Conservation (phyloP, 2,329 filamentous ascomycete species). For the Trichoderma sp. region DNA sequence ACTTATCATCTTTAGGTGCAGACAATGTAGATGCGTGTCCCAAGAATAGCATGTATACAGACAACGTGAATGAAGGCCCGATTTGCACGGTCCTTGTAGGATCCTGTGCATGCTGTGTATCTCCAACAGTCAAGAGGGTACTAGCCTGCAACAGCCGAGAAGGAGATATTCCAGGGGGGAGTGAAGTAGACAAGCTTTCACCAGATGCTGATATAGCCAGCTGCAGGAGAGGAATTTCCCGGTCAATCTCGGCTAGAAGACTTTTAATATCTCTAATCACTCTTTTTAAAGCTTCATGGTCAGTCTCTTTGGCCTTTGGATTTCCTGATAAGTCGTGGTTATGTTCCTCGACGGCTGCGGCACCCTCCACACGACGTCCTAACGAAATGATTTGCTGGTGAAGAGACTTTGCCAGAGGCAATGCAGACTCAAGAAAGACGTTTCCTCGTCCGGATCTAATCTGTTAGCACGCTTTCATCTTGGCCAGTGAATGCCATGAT, state of each 20-base stretch:
- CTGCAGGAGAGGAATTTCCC: conserved; percentile 88
- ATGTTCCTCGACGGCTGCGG: conserved; percentile 65
- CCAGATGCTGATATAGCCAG: conserved; percentile 94
- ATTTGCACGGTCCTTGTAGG: conserved; percentile 73
- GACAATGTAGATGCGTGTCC: conserved; percentile 62
- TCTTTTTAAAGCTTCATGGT: conserved; percentile 65
- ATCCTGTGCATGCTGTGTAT: conserved; percentile 75
- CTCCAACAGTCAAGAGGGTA: conserved; percentile 83
- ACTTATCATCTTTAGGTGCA: not conserved
- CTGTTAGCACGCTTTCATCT: conserved; percentile 9
- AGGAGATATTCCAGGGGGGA: conserved; percentile 84
- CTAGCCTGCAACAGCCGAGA: conserved; percentile 91
- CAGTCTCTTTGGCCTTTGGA: conserved; percentile 39
- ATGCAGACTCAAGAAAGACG: conserved; percentile 75
- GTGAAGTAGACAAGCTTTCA: conserved; percentile 77
- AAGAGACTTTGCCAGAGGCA: conserved; percentile 79
- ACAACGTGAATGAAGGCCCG: conserved; percentile 82
- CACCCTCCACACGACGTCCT: conserved; percentile 72
- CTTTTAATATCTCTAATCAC: conserved; percentile 77
- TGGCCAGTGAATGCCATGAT: not conserved
- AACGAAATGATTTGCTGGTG: conserved; percentile 82
- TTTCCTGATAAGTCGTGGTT: conserved; percentile 46
- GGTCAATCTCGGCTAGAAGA: conserved; percentile 79
- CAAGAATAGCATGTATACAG: conserved; percentile 92
- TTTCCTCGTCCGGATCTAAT: conserved; percentile 58